These are phyloP conservation scores for California macrophylla DNA, from an alignment of 441 rosid genomes.

Conservation along the genomic window DNA sequence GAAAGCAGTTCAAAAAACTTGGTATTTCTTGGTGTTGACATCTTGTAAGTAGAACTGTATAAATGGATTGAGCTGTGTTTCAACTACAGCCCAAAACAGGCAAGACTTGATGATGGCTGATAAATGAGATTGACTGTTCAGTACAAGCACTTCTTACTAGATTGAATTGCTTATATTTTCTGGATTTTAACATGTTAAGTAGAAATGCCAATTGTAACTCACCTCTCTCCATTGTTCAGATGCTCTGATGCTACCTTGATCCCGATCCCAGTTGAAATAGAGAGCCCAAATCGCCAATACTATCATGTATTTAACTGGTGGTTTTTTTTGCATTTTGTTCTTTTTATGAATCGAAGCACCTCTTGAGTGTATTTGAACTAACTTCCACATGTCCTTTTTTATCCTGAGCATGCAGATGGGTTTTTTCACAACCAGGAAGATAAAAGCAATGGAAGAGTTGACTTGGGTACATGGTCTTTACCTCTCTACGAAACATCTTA, in stretches of 20 bases:
- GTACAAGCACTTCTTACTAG: no score
- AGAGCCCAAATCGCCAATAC: constrained; percentile 10
- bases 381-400: neutral
- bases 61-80: neutral
- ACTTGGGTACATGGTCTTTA: neutral
- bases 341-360: neutral
- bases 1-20: neutral
- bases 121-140: no score
- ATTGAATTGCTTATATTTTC: neutral
- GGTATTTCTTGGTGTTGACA: neutral
- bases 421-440: constrained; percentile 4
- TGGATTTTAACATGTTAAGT: neutral
- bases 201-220: no score
- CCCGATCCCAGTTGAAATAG: constrained; percentile 16
- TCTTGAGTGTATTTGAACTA: neutral
- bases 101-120: no score
- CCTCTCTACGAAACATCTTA: neutral
- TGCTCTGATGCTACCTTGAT: constrained; percentile 17
- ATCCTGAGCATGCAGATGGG: neutral
- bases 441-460: constrained; percentile 14
- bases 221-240: constrained; percentile 2
- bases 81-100: neutral
- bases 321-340: neutral
- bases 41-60: neutral
- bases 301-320: constrained; percentile 8